Evolutionary conservation across 176 grass and related monocot genomes (phyloP).

Genomic region (Microstegium vimineum): DNA sequence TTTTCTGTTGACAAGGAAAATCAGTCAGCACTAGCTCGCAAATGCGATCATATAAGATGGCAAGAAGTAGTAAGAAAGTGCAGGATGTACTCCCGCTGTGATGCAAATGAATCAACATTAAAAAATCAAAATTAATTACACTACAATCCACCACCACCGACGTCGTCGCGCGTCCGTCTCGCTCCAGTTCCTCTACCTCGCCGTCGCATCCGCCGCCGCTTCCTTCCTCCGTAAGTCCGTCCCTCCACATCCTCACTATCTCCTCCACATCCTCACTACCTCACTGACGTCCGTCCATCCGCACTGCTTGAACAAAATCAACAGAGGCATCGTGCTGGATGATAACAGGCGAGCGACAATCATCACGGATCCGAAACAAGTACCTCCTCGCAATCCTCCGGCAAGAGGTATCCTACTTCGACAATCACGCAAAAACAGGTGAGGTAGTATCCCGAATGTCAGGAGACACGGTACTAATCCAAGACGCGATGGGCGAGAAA

Average conservation of each 20-base stretch:
- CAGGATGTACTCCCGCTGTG: too few species aligned
- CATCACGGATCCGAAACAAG: conserved; percentile 47
- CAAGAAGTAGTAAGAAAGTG: too few species aligned
- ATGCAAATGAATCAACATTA: too few species aligned
- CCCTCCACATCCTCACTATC: neutral
- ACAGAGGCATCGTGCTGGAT: conserved; percentile 80
- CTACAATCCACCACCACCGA: too few species aligned
- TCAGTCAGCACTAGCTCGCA: too few species aligned
- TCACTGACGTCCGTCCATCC: too few species aligned
- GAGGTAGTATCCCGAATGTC: conserved; percentile 69
- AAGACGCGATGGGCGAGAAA: conserved; percentile 84
- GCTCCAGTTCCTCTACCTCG: conserved; percentile 46
- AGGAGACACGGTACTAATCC: conserved; percentile 72
- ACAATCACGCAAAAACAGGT: conserved; percentile 52
- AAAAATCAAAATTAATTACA: too few species aligned
- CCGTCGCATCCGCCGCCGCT: conserved; percentile 35
- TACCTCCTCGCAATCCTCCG: conserved; percentile 62
- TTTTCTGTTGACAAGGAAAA: too few species aligned
- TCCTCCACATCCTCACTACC: too few species aligned
- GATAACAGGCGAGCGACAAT: conserved; percentile 65
- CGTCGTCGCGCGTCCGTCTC: conserved; percentile 29
- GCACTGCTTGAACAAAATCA: too few species aligned
- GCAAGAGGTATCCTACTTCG: conserved; percentile 69
- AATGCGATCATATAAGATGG: too few species aligned
- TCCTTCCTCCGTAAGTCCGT: conserved; percentile 56